Evolutionary conservation across 768 basidiomycete genomes (phyloP), one percentile per base, ranked within the genome.

Genomic region (Kwoniella dejecticola): DNA sequence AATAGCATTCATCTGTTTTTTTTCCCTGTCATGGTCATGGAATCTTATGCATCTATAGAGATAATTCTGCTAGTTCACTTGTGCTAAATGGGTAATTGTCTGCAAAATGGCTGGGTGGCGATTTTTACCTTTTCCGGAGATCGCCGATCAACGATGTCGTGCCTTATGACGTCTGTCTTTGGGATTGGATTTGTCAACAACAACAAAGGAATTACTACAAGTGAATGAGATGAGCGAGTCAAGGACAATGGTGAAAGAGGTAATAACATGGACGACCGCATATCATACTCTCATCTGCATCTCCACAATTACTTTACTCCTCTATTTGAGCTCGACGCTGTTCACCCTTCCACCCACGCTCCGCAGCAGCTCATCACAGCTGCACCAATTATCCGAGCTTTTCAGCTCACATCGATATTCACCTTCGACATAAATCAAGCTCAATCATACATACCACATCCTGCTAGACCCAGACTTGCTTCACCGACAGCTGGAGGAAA

Each of bases 271-370:
- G 49, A 21, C 24, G 21, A 24, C n/a, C 46, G 60, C 4, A 56
- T 52, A 23, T 64, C 59, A 29, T 65, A 63, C 27, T 48, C 64
- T 1, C n/a, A n/a, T n/a, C n/a, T n/a, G n/a, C n/a, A n/a, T 38
- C 64, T 41, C 33, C 30, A 42, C 63, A 50, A 58, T 33, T 27
- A 46, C 42, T 29, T 12, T 50, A 23, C 59, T 45, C 58, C 21
- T 26, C 24, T 8, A 55, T n/a, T 26, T 27, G 6, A 13, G 19
- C 31, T 4, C 48, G 30, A 55, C 29, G n/a, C n/a, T n/a, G n/a
- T n/a, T n/a, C n/a, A n/a, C n/a, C n/a, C n/a, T n/a, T n/a, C n/a
- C n/a, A n/a, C n/a, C n/a, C n/a, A n/a, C n/a, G n/a, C n/a, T n/a
- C n/a, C n/a, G n/a, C n/a, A n/a, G n/a, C n/a, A n/a, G n/a, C n/a